Evolutionary conservation across 192 early-diverging fungal species (phyloP).

Genomic region (Podila epigama): DNA sequence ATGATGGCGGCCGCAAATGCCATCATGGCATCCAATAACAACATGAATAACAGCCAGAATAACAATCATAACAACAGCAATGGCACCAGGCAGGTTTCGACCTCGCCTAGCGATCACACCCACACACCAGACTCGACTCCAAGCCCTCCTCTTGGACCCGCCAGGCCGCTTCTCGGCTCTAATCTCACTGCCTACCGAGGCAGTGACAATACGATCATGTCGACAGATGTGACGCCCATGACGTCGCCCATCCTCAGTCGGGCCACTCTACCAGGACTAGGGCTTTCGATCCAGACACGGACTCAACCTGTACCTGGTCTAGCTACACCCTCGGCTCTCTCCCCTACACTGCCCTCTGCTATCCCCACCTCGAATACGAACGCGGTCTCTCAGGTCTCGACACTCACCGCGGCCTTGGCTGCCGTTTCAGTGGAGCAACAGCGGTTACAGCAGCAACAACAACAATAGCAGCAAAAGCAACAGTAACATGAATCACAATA

Average conservation of each 20-base stretch:
- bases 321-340: slow-evolving; percentile 26
- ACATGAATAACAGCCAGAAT: slow-evolving; percentile 1
- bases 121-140: slow-evolving; percentile 36
- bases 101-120: slow-evolving; percentile 24
- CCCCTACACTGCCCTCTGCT: slow-evolving; percentile 9
- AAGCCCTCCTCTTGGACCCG: slow-evolving; percentile 2
- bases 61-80: not conserved
- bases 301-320: not conserved
- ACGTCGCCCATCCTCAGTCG: slow-evolving; percentile 41
- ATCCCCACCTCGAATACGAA: slow-evolving; percentile 20
- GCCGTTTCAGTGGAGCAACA: slow-evolving; percentile 44
- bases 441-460: slow-evolving; percentile 18
- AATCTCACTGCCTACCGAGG: slow-evolving; percentile 24
- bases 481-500: not conserved
- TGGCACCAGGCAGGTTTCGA: not conserved
- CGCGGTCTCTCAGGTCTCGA: slow-evolving; percentile 28
- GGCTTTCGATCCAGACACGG: slow-evolving; percentile 26
- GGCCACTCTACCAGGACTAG: slow-evolving; percentile 26
- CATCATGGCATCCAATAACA: slow-evolving; percentile 32
- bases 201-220: slow-evolving; percentile 25
- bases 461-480: not conserved
- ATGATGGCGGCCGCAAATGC: slow-evolving; percentile 48
- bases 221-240: slow-evolving; percentile 45
- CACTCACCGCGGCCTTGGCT: slow-evolving; percentile 35
- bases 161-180: not conserved